Base-by-base conservation (phyloP, 2,329 filamentous ascomycete species). In the Ophiocordyceps sinensis region DNA sequence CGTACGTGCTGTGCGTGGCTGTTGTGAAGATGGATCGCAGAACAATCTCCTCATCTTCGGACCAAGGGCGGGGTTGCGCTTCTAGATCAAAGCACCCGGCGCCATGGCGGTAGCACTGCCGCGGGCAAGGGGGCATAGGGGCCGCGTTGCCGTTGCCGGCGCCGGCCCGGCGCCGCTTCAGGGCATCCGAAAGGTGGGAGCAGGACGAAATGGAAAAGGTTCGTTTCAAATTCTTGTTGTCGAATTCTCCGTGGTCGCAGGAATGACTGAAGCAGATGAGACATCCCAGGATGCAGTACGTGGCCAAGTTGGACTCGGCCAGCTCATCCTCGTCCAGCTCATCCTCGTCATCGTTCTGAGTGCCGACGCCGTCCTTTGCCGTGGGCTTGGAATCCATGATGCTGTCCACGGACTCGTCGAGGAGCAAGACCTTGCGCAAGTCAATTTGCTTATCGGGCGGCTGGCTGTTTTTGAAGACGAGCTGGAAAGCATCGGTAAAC, bases 221-320 rank as follows among this genome's bases (percentile, higher is more conserved):
- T 29, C 68, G 64, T 49, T 74, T 71, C 44, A 72, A 53, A 37
- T 66, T 66, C 37, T 57, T 71, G 39, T 70, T 67, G 41, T 73
- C 69, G 40, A 75, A 76, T 41, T 76, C 73, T 37, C 73, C 74
- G 46, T 78, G 74, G 49, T 77, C 74, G 44, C 74, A 78, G 12
- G 73, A 75, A 52, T 77, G 69, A 39, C 71, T 71, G 49, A 67
- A 72, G 55, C 74, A 78, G 40, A 76, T 68, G n/a, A 75, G 56
- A 48, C 74, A 78, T 12, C 70, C 70, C 14, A 77, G 61, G 10
- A 72, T 63, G 28, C 66, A 66, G 49, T 76, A 75, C 1, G 70
- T 76, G 38, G 70, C 68, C 21, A 77, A 51, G 30, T 66, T 64
- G 19, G 62, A 62, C 48, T 73, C 69, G 12, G 67, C 62, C 41